Conservation (phyloP, 1,284 basidiomycete species). For the Inonotus obliquus region DNA sequence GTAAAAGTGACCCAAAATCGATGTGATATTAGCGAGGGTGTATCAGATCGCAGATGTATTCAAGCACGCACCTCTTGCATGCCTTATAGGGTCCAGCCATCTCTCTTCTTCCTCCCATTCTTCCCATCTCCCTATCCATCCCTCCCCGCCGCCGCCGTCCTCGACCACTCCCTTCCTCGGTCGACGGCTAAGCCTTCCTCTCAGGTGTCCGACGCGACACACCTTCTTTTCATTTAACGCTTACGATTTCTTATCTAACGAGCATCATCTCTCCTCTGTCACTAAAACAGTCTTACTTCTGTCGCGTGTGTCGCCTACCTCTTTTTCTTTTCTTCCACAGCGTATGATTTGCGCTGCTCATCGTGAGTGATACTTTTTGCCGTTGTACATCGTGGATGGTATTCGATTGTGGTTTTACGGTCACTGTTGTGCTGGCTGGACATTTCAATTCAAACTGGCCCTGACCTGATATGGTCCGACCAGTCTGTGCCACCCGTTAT, state of each 20-base stretch:
- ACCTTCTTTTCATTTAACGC: conserved; percentile 24
- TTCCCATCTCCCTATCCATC: conserved; percentile 27
- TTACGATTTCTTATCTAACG: conserved; percentile 9
- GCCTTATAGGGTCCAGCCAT: conserved; percentile 28
- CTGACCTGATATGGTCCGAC: neutral
- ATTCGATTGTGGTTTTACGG: neutral
- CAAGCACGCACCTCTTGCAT: conserved; percentile 7
- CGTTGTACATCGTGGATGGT: neutral
- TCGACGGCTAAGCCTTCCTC: conserved; percentile 24
- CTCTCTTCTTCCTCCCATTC: conserved; percentile 32
- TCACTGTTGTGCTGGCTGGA: neutral
- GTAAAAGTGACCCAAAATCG: conserved; percentile 17
- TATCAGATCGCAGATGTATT: conserved; percentile 16
- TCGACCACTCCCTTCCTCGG: conserved; percentile 1
- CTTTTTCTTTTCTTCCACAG: neutral
- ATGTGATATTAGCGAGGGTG: conserved; percentile 27
- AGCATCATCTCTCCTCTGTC: conserved; percentile 9
- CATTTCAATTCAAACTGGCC: conserved; percentile 1
- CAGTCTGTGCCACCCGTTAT: neutral
- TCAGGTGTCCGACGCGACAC: conserved; percentile 23
- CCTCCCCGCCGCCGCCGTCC: conserved; percentile 29
- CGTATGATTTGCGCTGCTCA: conserved; percentile 2
- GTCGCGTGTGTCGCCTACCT: neutral
- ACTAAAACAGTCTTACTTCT: neutral
- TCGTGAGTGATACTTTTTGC: neutral